Evolutionary conservation across 2,329 filamentous ascomycete species (phyloP).

Genomic region (Aspergillus tamarii): DNA sequence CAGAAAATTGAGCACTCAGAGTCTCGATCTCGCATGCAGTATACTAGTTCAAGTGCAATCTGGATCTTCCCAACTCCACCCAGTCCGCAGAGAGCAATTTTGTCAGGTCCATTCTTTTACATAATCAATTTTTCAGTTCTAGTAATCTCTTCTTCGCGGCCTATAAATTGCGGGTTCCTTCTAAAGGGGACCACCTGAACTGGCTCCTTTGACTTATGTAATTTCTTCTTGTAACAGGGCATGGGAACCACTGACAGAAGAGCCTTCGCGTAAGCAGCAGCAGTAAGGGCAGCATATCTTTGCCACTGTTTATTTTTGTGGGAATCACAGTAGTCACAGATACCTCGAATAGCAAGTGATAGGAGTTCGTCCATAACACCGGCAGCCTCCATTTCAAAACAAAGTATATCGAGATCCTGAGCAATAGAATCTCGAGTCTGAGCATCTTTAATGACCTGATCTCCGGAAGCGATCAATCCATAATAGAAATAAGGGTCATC

Average conservation of each 20-base stretch:
- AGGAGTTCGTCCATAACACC: no score
- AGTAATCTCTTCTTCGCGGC: not conserved
- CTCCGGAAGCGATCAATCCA: conserved; percentile 32
- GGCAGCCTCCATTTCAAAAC: not conserved
- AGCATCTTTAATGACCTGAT: conserved; percentile 28
- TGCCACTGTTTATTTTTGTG: not conserved
- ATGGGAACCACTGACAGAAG: not conserved
- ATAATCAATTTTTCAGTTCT: not conserved
- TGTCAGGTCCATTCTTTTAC: not conserved
- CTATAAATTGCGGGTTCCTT: not conserved
- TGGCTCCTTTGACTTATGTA: not conserved
- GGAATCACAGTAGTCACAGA: no score
- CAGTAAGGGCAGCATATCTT: not conserved
- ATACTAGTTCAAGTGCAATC: not conserved
- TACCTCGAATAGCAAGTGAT: no score
- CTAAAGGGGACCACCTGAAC: not conserved
- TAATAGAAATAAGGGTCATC: conserved; percentile 23
- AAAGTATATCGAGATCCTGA: conserved; percentile 22
- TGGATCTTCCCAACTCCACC: not conserved
- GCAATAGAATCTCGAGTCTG: conserved; percentile 20
- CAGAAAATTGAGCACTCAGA: conserved; percentile 29
- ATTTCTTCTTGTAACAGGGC: not conserved
- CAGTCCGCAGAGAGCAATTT: not conserved
- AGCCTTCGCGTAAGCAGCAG: conserved; percentile 1
- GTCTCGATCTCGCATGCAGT: conserved; percentile 16